Evolutionary conservation across 257 asterid genomes (phyloP).

Genomic region (Solanum dulcamara): DNA sequence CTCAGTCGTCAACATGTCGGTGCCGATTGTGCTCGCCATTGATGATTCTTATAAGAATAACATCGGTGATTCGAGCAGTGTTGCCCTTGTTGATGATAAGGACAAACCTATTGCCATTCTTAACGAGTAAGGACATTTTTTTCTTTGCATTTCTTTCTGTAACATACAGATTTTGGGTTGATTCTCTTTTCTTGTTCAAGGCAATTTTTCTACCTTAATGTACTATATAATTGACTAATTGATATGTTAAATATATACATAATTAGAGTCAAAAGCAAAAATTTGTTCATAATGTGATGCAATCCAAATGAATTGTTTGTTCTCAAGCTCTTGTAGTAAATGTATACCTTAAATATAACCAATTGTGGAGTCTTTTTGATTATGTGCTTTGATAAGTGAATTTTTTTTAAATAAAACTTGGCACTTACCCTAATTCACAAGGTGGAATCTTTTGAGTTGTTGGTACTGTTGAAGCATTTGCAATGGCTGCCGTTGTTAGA

Average conservation of each 20-base stretch:
- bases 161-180: not conserved
- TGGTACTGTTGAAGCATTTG: not conserved
- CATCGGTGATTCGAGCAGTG: constrained; percentile 45
- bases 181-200: not conserved
- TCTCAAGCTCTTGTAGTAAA: not conserved
- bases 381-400: not conserved
- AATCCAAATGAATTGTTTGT: not conserved
- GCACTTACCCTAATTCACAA: not conserved
- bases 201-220: not conserved
- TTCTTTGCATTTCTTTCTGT: not conserved
- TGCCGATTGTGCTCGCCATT: constrained; percentile 83
- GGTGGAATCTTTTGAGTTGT: not conserved
- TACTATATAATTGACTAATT: not conserved
- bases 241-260: not conserved
- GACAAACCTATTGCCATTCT: constrained; percentile 49
- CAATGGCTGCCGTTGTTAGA: not conserved
- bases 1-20: constrained; percentile 84
- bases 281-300: not conserved
- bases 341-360: not conserved
- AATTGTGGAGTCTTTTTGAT: not conserved
- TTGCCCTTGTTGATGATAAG: constrained; percentile 54
- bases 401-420: not conserved
- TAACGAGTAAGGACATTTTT: constrained; percentile 46
- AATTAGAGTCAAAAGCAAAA: not conserved
- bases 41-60: constrained; percentile 57